A percentile compares a stretch with the other conserved stretches of the same genome.
These are phyloP conservation scores for Cladorrhinum sp. DNA, from an alignment of 2,329 filamentous ascomycete species.

Conservation along the genomic window DNA sequence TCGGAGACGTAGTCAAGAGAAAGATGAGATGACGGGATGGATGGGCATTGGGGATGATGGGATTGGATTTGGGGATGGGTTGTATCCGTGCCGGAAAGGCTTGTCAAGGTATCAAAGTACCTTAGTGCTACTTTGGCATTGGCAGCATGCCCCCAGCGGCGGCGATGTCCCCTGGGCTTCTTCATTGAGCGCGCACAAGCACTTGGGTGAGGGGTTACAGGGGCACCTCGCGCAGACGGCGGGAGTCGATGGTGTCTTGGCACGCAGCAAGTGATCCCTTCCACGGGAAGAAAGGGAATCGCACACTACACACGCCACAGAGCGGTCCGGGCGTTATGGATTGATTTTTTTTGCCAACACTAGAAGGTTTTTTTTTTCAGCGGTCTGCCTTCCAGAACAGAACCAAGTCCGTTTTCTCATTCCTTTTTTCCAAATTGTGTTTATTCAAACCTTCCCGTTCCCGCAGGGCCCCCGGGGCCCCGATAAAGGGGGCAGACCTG, in stretches of 20 bases:
- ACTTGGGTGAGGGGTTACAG: constrained; percentile 17
- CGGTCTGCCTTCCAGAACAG: background rate
- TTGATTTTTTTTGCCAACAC: constrained; percentile 8
- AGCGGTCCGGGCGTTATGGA: constrained; percentile 22
- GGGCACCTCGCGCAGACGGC: constrained; percentile 11
- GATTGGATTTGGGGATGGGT: constrained; percentile 5
- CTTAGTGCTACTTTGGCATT: constrained; percentile 14
- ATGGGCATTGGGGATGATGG: background rate
- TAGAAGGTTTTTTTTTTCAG: background rate
- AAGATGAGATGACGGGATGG: background rate
- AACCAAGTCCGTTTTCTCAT: background rate
- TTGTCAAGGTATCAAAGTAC: constrained; percentile 8
- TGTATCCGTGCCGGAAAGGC: constrained; percentile 20
- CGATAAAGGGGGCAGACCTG: constrained; percentile 25
- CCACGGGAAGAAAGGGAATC: background rate
- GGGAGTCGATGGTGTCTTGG: constrained; percentile 14
- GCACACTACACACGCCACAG: constrained; percentile 1
- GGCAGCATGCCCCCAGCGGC: constrained; percentile 1
- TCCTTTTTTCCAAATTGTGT: background rate
- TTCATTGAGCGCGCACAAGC: constrained; percentile 18
- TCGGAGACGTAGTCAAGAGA: background rate
- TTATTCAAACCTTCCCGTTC: constrained; percentile 8
- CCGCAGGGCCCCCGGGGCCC: constrained; percentile 14
- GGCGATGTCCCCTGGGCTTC: constrained; percentile 5
- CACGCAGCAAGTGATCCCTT: constrained; percentile 7